phyloP scores from a whole-genome alignment of 108 stramenopile species.

The Cyclotella baltica region DNA sequence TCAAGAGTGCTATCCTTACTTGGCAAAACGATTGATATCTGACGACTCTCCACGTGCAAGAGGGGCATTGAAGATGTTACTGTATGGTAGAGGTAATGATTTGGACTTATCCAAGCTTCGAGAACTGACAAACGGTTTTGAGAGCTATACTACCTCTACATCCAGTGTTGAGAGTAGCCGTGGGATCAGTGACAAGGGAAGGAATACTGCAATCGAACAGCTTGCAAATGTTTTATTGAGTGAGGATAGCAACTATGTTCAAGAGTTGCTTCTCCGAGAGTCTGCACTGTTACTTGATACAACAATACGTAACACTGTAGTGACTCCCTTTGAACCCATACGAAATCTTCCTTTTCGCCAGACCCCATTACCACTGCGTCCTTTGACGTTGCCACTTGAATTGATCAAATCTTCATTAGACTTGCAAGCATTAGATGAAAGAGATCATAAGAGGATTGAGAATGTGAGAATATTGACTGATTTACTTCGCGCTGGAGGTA shows the following conservation, averaged over 20 bases:
- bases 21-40: constrained; percentile 62
- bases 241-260: constrained; percentile 53
- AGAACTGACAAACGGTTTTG: constrained; percentile 67
- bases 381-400: constrained; percentile 30
- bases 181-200: constrained; percentile 37
- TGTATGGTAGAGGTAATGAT: constrained; percentile 59
- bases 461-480: constrained; percentile 46
- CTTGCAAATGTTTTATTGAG: constrained; percentile 52
- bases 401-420: constrained; percentile 29
- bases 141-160: constrained; percentile 61
- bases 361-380: constrained; percentile 2
- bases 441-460: constrained; percentile 31
- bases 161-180: constrained; percentile 41
- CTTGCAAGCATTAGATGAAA: constrained; percentile 23
- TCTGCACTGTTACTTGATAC: constrained; percentile 55
- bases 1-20: constrained; percentile 69
- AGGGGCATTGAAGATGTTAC: constrained; percentile 58
- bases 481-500: constrained; percentile 27
- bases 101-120: constrained; percentile 48
- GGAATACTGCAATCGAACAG: constrained; percentile 45
- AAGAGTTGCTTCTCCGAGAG: constrained; percentile 53
- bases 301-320: constrained; percentile 39
- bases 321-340: constrained; percentile 45
- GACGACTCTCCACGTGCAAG: constrained; percentile 70
- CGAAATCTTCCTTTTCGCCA: constrained; percentile 2